Conservation (phyloP, 345 rosid genomes). For the Gossypium longicalyx region DNA sequence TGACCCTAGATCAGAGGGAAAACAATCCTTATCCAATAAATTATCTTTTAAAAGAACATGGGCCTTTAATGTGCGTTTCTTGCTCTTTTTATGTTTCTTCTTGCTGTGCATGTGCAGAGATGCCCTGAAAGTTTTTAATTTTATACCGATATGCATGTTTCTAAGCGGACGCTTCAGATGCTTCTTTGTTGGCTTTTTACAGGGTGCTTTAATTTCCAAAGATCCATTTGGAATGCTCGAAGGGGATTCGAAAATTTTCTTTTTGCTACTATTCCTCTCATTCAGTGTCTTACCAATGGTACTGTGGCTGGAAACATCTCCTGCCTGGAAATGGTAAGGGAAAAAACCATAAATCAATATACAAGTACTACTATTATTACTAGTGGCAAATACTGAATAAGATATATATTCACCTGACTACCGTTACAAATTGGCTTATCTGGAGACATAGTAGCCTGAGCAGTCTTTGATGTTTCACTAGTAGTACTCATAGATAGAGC, state of each 20-base stretch:
- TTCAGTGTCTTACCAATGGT: constrained; percentile 15
- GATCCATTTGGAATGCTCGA: constrained; percentile 19
- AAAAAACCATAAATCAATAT: constrained; percentile 25
- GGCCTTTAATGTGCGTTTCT: constrained; percentile 16
- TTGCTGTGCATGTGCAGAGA: constrained; percentile 37
- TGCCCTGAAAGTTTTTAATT: constrained; percentile 35
- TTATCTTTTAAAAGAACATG: constrained; percentile 31
- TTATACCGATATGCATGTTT: constrained; percentile 41
- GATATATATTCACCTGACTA: constrained; percentile 28
- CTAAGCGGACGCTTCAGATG: constrained; percentile 29
- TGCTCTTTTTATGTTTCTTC: constrained; percentile 51
- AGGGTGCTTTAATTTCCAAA: constrained; percentile 14
- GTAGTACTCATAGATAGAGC: constrained; percentile 13
- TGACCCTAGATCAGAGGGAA: constrained; percentile 38
- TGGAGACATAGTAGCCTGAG: constrained; percentile 8
- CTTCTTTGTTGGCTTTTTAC: constrained; percentile 42
- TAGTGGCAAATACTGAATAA: neutral
- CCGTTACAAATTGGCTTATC: constrained; percentile 18
- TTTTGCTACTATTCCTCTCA: constrained; percentile 25
- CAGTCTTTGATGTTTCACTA: constrained; percentile 7
- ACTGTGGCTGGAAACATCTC: constrained; percentile 9
- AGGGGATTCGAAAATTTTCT: neutral
- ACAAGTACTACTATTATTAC: neutral
- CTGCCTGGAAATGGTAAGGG: constrained; percentile 32
- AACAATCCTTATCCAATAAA: constrained; percentile 21